Base-by-base conservation (phyloP, 169 alveolate species). In the Babesia ovis region DNA sequence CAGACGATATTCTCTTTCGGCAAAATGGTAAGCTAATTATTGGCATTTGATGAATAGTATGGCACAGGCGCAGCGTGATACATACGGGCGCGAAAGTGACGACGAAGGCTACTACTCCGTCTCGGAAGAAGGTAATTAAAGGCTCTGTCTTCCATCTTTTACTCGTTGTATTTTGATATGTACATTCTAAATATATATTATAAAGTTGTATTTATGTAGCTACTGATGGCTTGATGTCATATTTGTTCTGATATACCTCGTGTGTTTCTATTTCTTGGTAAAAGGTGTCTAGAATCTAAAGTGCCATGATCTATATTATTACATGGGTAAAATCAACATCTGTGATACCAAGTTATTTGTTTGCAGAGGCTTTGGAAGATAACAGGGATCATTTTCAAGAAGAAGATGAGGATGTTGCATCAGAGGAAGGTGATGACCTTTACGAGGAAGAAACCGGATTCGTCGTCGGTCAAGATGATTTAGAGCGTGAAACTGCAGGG, bases 401-500 rank as follows among this genome's bases (percentile, higher is more conserved):
- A 46, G 91, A 81, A 48, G 94, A 89, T 43, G 94, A 89, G 35
- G 86, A 74, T 12, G 89, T 58, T 50, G 92, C 86, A 16, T 90
- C 84, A 20, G 46, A 81, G 69, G 94, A 89, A 45, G 94, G 92
- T n/a, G 92, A 85, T 32, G 87, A 83, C 64, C 82, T 89, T 42
- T 89, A 60, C 67, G 94, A 89, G 43, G 94, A 89, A 55, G 94
- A 89, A 37, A 83, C 91, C 45, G 85, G 90, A 27, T 85, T 83
- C 64, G 94, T 89, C 29, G 87, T 77, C n/a, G 94, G 89, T 1
- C 89, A 81, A 45, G 56, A 74, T 25, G 84, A 81, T 37, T 43
- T 81, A 39, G 91, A 89, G 57, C 67, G 89, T 35, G 94, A 89
- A 72, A 73, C 84, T 67, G 91, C 64, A 55, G 89, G 89, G n/a